phyloP scores from a whole-genome alignment of 192 early-diverging fungal species.

The Entophlyctis helioformis region DNA sequence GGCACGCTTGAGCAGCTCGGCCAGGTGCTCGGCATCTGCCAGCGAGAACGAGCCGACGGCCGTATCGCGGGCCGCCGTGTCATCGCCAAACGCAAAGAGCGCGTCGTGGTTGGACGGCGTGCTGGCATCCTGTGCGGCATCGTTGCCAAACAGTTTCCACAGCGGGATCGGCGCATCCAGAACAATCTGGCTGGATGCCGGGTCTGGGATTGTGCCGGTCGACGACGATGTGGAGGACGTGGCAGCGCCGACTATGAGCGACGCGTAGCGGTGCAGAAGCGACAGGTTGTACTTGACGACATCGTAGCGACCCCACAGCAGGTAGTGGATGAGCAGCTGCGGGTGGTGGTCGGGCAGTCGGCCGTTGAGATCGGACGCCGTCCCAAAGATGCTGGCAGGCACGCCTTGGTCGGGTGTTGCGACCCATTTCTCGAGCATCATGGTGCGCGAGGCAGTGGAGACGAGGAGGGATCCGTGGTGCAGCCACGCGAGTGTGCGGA shows the following conservation, averaged over 20 bases:
- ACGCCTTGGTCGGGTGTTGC: slow-evolving; percentile 10
- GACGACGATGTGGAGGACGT: too few relatives aligned
- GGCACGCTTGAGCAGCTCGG: slow-evolving; percentile 39
- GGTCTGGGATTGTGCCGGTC: too few relatives aligned
- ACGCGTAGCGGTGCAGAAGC: slow-evolving; percentile 51
- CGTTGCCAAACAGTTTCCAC: slow-evolving; percentile 36
- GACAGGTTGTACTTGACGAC: slow-evolving; percentile 50
- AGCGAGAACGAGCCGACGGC: slow-evolving; percentile 19
- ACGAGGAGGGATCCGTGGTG: slow-evolving; percentile 46
- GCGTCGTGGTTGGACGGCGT: neutral
- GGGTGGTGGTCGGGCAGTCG: slow-evolving; percentile 67
- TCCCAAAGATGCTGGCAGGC: slow-evolving; percentile 9
- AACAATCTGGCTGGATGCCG: slow-evolving; percentile 24
- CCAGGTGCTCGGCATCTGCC: slow-evolving; percentile 31
- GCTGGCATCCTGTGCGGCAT: slow-evolving; percentile 5
- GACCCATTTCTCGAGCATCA: slow-evolving; percentile 57
- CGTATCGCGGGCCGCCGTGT: too few relatives aligned
- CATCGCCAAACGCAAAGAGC: neutral
- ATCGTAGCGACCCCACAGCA: slow-evolving; percentile 52
- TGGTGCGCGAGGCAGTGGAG: slow-evolving; percentile 36
- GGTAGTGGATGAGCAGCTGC: slow-evolving; percentile 48
- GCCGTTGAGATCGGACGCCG: slow-evolving; percentile 26
- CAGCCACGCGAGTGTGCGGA: slow-evolving; percentile 19
- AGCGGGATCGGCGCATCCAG: slow-evolving; percentile 49
- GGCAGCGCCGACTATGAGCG: slow-evolving; percentile 45